Base-by-base conservation (phyloP, 768 basidiomycete species). In the Tricholoma hemisulphureum region DNA sequence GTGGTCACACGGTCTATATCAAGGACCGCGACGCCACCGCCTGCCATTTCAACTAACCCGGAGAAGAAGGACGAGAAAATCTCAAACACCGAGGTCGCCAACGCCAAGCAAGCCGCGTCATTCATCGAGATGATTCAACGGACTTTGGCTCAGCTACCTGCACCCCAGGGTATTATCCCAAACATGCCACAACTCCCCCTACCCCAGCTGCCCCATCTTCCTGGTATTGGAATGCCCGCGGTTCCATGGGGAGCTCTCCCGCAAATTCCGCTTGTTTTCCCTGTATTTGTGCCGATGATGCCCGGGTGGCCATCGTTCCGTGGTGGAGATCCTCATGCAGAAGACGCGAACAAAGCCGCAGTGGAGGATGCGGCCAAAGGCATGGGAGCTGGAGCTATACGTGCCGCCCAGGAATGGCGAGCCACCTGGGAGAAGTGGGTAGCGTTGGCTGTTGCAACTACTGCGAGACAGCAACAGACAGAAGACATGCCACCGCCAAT, bases 361-460 rank as follows among this genome's bases (percentile, higher is more conserved):
- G 70, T 65, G 8, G 71, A 73, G 26, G 74, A 77, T 51, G 67
- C 58, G 26, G 67, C 73, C 20, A 71, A 75, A 37, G 71, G 77
- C 18, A 68, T 74, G 52, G 75, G 78, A 26, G 70, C 75, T 41
- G 76, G 74, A 45, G 78, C 81, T 26, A 58, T 80, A 56, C 76
- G 79, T 34, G 74, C 80, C 21, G 77, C 83, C 13, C 84, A 87
- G 65, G 89, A 91, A 61, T 80, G 85, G 77, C 80, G 82, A 23
- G 78, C 84, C 6, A 81, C 81, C 24, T 90, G 88, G 87, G 91
- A 92, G 75, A 89, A 87, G 71, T 88, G 85, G 86, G 72, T 89
- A 54, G 78, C 83, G 11, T 66, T 84, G 49, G 83, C 80, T 31
- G 67, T 80, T 18, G 81, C 81, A 5, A 75, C 76, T 13, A 78